Evolutionary conservation across 2,329 filamentous ascomycete genomes (phyloP), one percentile per base, ranked within the genome.

Genomic region (Blastomyces emzantsi): DNA sequence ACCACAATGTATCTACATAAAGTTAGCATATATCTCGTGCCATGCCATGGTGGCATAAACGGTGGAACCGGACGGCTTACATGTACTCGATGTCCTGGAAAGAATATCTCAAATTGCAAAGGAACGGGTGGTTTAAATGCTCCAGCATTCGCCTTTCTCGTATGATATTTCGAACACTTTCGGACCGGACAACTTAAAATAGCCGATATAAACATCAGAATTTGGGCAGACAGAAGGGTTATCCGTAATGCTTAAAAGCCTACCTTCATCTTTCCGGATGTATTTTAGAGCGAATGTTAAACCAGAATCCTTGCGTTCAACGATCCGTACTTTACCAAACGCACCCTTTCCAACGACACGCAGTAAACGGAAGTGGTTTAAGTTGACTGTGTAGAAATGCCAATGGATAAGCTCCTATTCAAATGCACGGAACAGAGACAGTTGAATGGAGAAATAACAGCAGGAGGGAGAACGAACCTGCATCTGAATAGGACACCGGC

Each of bases 41-140:
- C 33, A 49, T 19, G 22, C 19, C 9, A 15, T 15, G 17, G 19
- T 41, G 55, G 19, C 33, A 25, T 25, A 57, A n/a, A 25, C 19
- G 36, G 41, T 25, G 62, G 52, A 39, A 22, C 57, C 9, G 33
- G 49, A 25, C 68, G 64, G 76, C 90, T 73, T 82, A 96, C 91
- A 99, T 89, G 78, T 99, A 99, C 77, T 99, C 94, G 71, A 97
- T 92, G 77, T 99, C 94, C 78, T 99, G 94, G 75, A 99, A 99
- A 78, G 92, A 97, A 80, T 97, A 99, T 72, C 94, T 90, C 81
- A 99, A 81, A 77, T 99, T 99, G 81, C 93, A 97, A 70, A 99
- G 89, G 76, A 97, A 99, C 33, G 93, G 92, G 73, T 99, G 94
- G 75, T 96, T 97, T 71, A 99, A 84, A 76, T 97, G 92, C 79